Percentiles rank a stretch among this genome's conserved stretches.
phyloP scores from a whole-genome alignment of 371 early-diverging fungal species.

The Lichtheimia ornata region DNA sequence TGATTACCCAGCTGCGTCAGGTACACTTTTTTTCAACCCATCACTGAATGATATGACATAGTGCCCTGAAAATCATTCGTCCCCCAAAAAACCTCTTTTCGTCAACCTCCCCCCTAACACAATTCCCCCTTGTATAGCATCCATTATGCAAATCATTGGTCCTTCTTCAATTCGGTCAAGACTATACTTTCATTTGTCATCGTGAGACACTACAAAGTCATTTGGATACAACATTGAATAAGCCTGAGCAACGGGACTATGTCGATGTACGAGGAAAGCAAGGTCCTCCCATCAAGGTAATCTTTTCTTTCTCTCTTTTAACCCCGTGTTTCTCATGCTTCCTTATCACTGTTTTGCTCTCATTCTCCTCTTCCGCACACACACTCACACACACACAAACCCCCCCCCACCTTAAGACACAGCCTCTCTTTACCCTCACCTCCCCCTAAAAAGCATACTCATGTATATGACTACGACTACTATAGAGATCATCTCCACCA shows the following conservation, averaged over 20 bases:
- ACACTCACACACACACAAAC: no score
- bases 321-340: no score
- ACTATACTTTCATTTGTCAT: conserved; percentile 46
- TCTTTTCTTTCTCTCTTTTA: no score
- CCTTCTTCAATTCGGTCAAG: conserved; percentile 41
- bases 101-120: not conserved
- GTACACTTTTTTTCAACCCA: conserved; percentile 5
- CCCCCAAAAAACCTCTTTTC: not conserved
- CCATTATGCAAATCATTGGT: conserved; percentile 20
- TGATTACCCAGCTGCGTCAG: conserved; percentile 17
- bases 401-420: not conserved
- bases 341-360: not conserved
- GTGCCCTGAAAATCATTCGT: not conserved
- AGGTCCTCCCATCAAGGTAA: conserved; percentile 21
- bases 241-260: conserved; percentile 12
- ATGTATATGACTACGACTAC: not conserved
- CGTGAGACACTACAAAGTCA: conserved; percentile 24
- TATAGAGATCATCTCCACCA: conserved; percentile 4
- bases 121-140: conserved; percentile 6
- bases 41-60: not conserved
- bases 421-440: not conserved
- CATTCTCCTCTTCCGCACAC: not conserved
- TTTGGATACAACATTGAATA: conserved; percentile 13
- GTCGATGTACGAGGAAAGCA: conserved; percentile 21
- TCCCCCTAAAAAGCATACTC: not conserved